Conservation (phyloP, 75 land plant species). For the Pinus taeda region DNA sequence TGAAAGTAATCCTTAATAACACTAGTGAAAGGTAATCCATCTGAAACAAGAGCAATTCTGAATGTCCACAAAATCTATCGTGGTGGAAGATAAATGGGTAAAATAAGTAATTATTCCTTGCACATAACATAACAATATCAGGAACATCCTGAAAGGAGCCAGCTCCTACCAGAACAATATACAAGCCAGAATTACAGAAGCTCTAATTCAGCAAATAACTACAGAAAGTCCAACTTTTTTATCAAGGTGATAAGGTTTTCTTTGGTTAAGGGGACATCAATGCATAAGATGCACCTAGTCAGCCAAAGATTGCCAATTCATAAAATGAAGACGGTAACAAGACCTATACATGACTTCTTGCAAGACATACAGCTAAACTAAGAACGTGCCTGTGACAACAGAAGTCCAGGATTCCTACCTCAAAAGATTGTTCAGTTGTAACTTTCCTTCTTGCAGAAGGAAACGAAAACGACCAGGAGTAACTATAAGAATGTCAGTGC, state of each 20-base stretch:
- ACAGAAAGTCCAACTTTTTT: background rate
- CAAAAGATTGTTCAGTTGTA: constrained; percentile 64
- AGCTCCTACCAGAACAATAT: background rate
- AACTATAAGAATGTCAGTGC: constrained; percentile 85
- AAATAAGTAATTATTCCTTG: background rate
- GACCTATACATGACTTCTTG: background rate
- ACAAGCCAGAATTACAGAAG: background rate
- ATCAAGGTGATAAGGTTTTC: background rate
- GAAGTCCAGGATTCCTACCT: constrained; percentile 32
- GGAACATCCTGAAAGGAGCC: background rate
- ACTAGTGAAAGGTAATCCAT: background rate
- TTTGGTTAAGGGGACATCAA: background rate
- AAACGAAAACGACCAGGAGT: constrained; percentile 93
- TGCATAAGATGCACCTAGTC: background rate
- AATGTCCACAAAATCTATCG: background rate
- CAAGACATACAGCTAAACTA: background rate
- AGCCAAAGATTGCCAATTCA: background rate
- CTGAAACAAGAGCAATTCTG: background rate
- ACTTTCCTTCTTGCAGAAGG: constrained; percentile 61
- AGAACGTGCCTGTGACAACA: background rate
- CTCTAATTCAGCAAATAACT: background rate
- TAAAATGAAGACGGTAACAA: background rate
- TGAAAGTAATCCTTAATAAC: background rate
- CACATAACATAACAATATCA: background rate
- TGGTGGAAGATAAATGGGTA: background rate